Evolutionary conservation across 768 basidiomycete genomes (phyloP).

Genomic region (Leucosporidium scottii): DNA sequence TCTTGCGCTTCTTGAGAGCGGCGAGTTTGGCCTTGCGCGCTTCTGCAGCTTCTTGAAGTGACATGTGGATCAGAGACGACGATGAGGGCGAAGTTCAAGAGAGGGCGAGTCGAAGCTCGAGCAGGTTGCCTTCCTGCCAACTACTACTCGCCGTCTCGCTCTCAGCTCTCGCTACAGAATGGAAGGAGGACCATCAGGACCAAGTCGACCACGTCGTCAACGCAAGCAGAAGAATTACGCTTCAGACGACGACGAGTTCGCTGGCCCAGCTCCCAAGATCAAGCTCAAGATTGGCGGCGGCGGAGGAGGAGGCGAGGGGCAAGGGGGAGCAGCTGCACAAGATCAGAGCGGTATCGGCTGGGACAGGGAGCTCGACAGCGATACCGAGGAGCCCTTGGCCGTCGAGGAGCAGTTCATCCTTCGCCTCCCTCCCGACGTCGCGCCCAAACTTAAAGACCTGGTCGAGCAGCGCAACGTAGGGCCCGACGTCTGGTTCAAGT

Average conservation of each 20-base stretch:
- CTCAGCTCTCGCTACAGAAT: no score
- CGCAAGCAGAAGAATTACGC: not conserved
- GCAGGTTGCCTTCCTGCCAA: no score
- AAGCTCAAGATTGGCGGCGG: conserved; percentile 71
- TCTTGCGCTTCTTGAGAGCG: conserved; percentile 68
- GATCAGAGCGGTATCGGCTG: conserved; percentile 56
- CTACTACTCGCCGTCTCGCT: no score
- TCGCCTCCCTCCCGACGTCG: conserved; percentile 55
- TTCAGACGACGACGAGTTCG: not conserved
- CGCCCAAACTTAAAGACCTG: conserved; percentile 59
- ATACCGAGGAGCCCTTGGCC: conserved; percentile 78
- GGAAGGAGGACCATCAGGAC: no score
- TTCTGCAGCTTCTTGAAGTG: conserved; percentile 64
- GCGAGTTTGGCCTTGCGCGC: conserved; percentile 70
- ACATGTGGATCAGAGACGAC: no score
- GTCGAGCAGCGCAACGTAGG: conserved; percentile 68
- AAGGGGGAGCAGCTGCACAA: not conserved
- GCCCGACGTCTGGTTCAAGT: conserved; percentile 93
- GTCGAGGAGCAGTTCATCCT: conserved; percentile 98
- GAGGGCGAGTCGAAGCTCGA: no score
- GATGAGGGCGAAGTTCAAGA: no score
- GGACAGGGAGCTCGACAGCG: conserved; percentile 89
- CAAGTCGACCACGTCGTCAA: no score
- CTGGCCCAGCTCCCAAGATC: conserved; percentile 54
- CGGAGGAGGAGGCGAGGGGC: conserved; percentile 47